Percentiles rank a stretch among this genome's conserved stretches.
Conservation (phyloP, 306 rosid genomes). For the Cotoneaster glaucophyllus region DNA sequence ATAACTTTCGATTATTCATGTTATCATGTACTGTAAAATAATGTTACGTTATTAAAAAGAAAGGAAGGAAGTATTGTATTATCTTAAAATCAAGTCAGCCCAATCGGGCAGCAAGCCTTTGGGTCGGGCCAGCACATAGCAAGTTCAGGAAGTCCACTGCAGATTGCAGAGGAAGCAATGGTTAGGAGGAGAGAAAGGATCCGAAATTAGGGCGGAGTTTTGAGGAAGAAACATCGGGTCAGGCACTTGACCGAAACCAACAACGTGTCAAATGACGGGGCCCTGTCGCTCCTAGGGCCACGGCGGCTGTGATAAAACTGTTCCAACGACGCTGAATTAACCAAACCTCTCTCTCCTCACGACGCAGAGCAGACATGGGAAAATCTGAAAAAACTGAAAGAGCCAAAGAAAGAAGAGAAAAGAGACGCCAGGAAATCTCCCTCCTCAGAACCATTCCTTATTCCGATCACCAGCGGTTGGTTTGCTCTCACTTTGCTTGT, state of each 20-base stretch:
- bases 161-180: not conserved
- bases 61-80: no score
- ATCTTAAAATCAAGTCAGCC: not conserved
- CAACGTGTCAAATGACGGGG: not conserved
- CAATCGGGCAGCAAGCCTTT: not conserved
- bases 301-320: slow-evolving; percentile 2
- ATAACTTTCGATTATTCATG: no score
- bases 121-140: not conserved
- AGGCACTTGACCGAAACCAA: not conserved
- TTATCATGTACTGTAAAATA: no score
- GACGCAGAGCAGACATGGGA: slow-evolving; percentile 35
- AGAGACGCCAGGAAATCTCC: slow-evolving; percentile 70
- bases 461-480: slow-evolving; percentile 79
- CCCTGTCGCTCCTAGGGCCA: not conserved
- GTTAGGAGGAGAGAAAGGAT: not conserved
- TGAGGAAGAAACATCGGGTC: not conserved
- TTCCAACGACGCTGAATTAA: not conserved
- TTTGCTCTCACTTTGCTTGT: not conserved
- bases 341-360: not conserved
- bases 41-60: no score
- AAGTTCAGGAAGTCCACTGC: not conserved
- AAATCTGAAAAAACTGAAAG: slow-evolving; percentile 53
- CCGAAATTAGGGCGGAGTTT: not conserved
- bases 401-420: slow-evolving; percentile 67
- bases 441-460: slow-evolving; percentile 87